Base-by-base conservation (phyloP, 1,139 yeast species). In the Yamadazyma membranifaciens region DNA sequence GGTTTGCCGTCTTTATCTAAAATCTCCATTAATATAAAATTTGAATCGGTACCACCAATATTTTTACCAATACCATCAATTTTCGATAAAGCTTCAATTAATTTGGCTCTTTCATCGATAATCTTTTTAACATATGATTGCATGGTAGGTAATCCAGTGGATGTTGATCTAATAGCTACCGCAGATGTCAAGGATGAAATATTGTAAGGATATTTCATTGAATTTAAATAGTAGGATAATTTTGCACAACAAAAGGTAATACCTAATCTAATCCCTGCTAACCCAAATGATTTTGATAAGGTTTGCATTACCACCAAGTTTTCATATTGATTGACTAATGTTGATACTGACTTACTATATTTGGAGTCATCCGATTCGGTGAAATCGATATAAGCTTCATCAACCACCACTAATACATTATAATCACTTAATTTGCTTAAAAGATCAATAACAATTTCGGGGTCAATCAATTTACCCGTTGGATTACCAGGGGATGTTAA, bases 401-500 rank as follows among this genome's bases (percentile, higher is more conserved):
- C 98, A 1, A 89, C 84, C 11, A 91, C 84, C 9, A 92, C 80
- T 28, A 91, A 61, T 3, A 96, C 97, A 53, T 83, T 81, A 84
- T 89, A 83, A 2, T 55, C 43, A 1, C 44, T 37, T 15, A 73
- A 72, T 25, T 71, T 68, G 10, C 69, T 57, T 40, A 87, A 63
- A 17, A 92, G 61, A 37, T 69, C 62, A 36, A 78, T 65, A 15
- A 92, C 64, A 20, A 67, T 63, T 0, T 60, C 62, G 9, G 74
- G 69, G 22, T 74, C 69, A 31, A 92, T 60, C 37, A 80, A 64
- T 31, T 80, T 75, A 4, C 85, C 97, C 0, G 98, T 92, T 27
- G 98, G 98, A 59, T 92, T 92, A 25, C 98, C 98, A n/a, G 98
- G 98, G 1, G 97, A 87, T n/a, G 98, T 91, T 47, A 91, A 67